Evolutionary conservation across 441 rosid species (phyloP), one percentile per base, ranked within the genome.

Genomic region (Eruca vesicaria): DNA sequence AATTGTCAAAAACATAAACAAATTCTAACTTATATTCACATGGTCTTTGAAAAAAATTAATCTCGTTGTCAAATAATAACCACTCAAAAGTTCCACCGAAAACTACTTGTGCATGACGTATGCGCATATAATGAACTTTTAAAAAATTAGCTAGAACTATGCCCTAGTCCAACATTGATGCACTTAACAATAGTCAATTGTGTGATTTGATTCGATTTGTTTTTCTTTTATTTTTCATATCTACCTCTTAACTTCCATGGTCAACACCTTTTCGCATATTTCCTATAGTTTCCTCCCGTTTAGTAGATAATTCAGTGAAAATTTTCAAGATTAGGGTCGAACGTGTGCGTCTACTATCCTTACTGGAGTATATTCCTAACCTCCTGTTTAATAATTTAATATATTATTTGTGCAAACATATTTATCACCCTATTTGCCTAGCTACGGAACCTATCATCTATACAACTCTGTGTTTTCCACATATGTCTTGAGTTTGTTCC

Each of bases 401-500:
- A 57, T 57, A 64, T 11, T 8, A 52, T 70, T 84, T 69, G 82
- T 79, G 84, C 59, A 78, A 88, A 77, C 89, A 82, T 82, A 78
- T 73, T 79, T 43, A 79, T 87, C 77, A 82, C 41, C 85, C 87
- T 73, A 81, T 81, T 70, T 73, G 77, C 82, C 71, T 73, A 73
- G 74, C 73, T 63, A 68, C 33, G 45, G 69, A 61, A 52, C 77
- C 74, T 82, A 53, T 50, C 76, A 75, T 79, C 58, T 38, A 72
- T 67, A 79, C 77, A 72, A 62, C 69, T 75, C 63, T 75, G 58
- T 70, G 71, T 79, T 84, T 86, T 86, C 92, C 86, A 92, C 91
- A 83, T 75, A 71, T 87, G 87, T 73, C 88, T 90, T 29, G 86
- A 91, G 83, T 87, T 79, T 91, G 98, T 91, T 91, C 95, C 97